phyloP scores from a whole-genome alignment of 2,329 filamentous ascomycete species.

The Gaeumannomyces sp. region DNA sequence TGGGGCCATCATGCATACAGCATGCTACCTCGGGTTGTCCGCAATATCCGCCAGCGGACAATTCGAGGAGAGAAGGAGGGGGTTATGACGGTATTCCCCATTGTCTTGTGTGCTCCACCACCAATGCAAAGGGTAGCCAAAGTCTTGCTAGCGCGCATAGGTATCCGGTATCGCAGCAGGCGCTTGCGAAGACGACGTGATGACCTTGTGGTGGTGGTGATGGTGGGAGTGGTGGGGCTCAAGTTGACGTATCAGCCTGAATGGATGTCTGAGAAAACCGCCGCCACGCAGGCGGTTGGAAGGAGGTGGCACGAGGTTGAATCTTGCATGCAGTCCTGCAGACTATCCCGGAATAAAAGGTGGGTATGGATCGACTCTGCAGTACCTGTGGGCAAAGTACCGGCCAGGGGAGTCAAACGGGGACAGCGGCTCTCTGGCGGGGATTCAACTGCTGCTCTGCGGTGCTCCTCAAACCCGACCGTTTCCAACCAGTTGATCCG shows the following conservation, averaged over 20 bases:
- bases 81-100: too few relatives aligned
- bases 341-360: neutral
- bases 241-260: too few relatives aligned
- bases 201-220: neutral
- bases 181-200: neutral
- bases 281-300: neutral
- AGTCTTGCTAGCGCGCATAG: neutral
- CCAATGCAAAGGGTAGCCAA: too few relatives aligned
- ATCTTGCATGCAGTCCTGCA: conserved; percentile 1
- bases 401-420: too few relatives aligned
- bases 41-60: neutral
- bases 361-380: conserved; percentile 1
- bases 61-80: neutral
- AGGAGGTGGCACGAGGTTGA: conserved; percentile 1
- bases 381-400: neutral
- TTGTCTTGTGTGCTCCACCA: too few relatives aligned
- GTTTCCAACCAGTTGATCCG: neutral
- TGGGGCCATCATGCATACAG: neutral
- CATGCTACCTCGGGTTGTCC: neutral
- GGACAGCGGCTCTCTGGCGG: neutral
- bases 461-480: neutral
- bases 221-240: neutral
- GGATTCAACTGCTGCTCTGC: neutral
- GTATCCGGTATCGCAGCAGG: neutral
- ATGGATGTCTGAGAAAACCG: too few relatives aligned